A percentile compares a stretch with the other conserved stretches of the same genome.
phyloP scores from a whole-genome alignment of 192 early-diverging fungal genomes.

The Thamnidium elegans region DNA sequence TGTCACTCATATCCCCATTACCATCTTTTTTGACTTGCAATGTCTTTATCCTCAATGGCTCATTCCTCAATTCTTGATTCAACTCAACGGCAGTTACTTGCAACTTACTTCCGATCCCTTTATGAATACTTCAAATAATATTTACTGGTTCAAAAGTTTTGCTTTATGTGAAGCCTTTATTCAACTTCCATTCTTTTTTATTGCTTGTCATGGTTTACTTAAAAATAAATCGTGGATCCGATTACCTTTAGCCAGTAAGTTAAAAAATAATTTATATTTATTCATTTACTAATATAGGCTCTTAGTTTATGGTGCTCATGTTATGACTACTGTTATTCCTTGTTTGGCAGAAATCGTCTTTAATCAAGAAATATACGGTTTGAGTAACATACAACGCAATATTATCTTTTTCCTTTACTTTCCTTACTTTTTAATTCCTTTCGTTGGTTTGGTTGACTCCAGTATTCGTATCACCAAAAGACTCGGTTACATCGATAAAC shows the following conservation, averaged over 20 bases:
- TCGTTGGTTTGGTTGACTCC: constrained; percentile 49
- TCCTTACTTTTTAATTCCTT: constrained; percentile 63
- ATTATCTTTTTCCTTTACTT: constrained; percentile 52
- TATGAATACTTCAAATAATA: constrained; percentile 40
- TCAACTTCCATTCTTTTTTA: constrained; percentile 72
- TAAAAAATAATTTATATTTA: neutral
- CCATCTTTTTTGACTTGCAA: constrained; percentile 57
- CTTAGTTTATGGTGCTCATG: constrained; percentile 64
- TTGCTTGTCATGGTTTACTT: constrained; percentile 55
- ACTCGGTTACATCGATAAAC: neutral
- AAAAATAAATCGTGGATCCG: constrained; percentile 34
- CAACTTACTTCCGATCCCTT: constrained; percentile 59
- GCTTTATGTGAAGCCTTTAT: constrained; percentile 56
- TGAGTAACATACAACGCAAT: constrained; percentile 28
- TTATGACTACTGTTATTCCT: constrained; percentile 65
- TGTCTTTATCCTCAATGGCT: constrained; percentile 45
- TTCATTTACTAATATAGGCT: constrained; percentile 20
- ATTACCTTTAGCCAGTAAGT: constrained; percentile 21
- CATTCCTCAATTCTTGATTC: constrained; percentile 33
- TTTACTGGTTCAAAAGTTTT: constrained; percentile 64
- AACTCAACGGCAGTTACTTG: constrained; percentile 45
- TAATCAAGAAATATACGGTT: constrained; percentile 23
- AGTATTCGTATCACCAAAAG: neutral
- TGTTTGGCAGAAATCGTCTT: constrained; percentile 54
- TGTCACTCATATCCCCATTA: constrained; percentile 69